Evolutionary conservation across 345 rosid species (phyloP), one percentile per base, ranked within the genome.

Genomic region (Nephelium lappaceum): DNA sequence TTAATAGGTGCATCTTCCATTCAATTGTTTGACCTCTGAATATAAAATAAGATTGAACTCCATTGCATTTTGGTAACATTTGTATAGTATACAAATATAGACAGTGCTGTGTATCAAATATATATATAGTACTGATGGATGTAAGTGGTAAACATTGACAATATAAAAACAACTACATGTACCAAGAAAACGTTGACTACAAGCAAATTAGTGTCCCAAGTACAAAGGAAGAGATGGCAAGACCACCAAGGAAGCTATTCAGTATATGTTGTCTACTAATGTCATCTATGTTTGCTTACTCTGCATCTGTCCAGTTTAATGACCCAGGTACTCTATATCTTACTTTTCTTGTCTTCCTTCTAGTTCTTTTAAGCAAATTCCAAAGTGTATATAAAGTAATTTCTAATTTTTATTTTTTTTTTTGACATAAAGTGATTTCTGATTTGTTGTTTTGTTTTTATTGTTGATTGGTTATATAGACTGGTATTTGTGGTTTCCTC

Each of bases 401-500:
- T 31, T 31, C 36, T 31, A n/a, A n/a, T n/a, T n/a, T n/a, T n/a
- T n/a, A n/a, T 1, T 31, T 31, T 31, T 31, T 31, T 31, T 31
- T 31, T 31, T 1, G 36, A 31, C 36, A 31, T 31, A 31, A 31
- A 31, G 36, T 31, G 3, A 31, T 31, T 43, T 11, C 43, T 25
- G 12, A 15, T 69, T 0, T 8, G 2, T 23, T 63, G 2, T 67
- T 1, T 4, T 16, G 27, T 27, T 63, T 10, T 0, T 38, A 4
- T 45, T 6, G 10, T 45, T 73, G 53, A 21, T 27, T 60, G 70
- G 24, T 21, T 21, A 21, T 76, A 27, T 68, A 94, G 99, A 91
- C 85, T 94, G 94, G 97, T 92, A 89, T 81, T 85, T 89, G 43
- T 91, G 98, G 98, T 84, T 94, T 77, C 97, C 95, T 70, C 89